Base-by-base conservation (phyloP, 192 early-diverging fungal genomes). In the Oehlia diaphana region DNA sequence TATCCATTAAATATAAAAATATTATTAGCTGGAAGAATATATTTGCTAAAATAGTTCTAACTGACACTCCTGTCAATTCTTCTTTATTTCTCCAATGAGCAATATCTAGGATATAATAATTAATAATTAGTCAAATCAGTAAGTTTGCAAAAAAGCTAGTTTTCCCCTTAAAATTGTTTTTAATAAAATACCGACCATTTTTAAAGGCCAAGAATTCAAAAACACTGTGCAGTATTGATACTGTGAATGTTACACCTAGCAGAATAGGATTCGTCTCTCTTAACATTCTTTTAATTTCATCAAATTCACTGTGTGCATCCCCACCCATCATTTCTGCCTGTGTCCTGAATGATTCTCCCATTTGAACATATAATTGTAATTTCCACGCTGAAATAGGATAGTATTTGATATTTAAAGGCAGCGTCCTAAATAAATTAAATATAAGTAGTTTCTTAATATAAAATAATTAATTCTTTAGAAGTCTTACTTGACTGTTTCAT, bases 141-240 rank as follows among this genome's bases (percentile, higher is more conserved):
- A 37, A 37, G 35, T 37, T 37, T 37, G 35, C 2, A 37, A n/a
- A 49, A 37, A 37, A 14, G 31, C 31, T 31, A 69, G 28, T 2
- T 69, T 69, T 19, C 8, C 8, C n/a, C 9, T 23, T 28, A 26
- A 80, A 13, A 35, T 39, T 44, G 37, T 35, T 28, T 19, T 19
- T 78, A 5, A 37, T 37, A 37, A 2, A 75, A 65, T 19, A 81
- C 80, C 53, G 83, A 94, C 94, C 95, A 81, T 96, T 97, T 87
- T 96, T 97, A 83, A 97, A 97, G 0, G 96, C 96, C 79, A 97
- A 84, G 79, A 97, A 93, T 82, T 96, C 95, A 88, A 97, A 97
- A 2, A 94, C 74, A 67, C 90, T 91, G 84, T 97, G 96, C 9
- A 97, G 81, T 21, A 92, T 65, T 44, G 93, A 93, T 33, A 96